Evolutionary conservation across 2,329 filamentous ascomycete species (phyloP).

Genomic region (Apiospora malaysiana): DNA sequence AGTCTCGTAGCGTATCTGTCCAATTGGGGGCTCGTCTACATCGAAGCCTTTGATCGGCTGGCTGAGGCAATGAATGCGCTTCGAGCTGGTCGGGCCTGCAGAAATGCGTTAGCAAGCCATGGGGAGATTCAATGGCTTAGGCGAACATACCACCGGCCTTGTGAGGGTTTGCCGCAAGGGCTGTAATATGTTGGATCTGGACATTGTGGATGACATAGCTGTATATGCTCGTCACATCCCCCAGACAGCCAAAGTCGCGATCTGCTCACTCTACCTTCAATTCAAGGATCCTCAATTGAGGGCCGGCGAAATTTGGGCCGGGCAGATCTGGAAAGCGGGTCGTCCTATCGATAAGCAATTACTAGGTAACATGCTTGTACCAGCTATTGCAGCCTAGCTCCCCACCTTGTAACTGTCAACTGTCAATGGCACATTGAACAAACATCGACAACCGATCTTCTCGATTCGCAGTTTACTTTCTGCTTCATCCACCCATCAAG

Average conservation of each 20-base stretch:
- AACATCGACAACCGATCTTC: background rate
- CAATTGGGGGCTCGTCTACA: constrained; percentile 30
- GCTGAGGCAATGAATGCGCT: constrained; percentile 32
- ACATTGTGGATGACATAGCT: constrained; percentile 36
- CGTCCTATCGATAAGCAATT: background rate
- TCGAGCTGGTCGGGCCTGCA: constrained; percentile 35
- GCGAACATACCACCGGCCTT: constrained; percentile 36
- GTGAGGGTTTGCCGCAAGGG: constrained; percentile 37
- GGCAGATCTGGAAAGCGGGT: background rate
- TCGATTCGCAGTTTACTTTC: background rate
- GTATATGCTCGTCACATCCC: constrained; percentile 26
- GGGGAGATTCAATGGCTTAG: background rate
- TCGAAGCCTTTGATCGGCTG: constrained; percentile 34
- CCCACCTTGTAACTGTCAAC: constrained; percentile 4
- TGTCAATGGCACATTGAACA: constrained; percentile 5
- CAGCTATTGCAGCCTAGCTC: constrained; percentile 21
- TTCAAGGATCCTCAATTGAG: constrained; percentile 16
- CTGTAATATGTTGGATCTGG: constrained; percentile 36
- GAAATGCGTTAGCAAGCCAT: constrained; percentile 28
- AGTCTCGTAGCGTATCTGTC: background rate
- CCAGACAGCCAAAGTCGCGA: constrained; percentile 30
- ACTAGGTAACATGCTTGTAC: background rate
- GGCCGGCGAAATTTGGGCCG: constrained; percentile 17
- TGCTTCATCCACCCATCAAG: constrained; percentile 3
- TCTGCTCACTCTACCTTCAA: constrained; percentile 15